Evolutionary conservation across 495 filamentous ascomycete genomes (phyloP).

Genomic region (Xanthoparmelia taractica): DNA sequence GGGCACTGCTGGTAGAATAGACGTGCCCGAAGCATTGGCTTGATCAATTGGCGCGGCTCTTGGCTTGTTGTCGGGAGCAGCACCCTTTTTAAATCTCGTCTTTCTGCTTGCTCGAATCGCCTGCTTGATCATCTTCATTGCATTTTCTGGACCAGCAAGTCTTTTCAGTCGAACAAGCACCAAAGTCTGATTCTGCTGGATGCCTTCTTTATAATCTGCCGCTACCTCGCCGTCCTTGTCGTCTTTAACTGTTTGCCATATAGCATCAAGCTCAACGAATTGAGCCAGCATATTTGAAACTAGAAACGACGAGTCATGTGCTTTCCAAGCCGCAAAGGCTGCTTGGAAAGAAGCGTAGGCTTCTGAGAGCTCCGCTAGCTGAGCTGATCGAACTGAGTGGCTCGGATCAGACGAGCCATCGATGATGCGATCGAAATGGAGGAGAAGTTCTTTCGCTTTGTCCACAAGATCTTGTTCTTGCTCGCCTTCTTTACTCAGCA

Average conservation of each 20-base stretch:
- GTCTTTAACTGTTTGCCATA: conserved; percentile 94
- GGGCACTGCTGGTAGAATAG: conserved; percentile 37
- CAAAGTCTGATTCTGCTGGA: conserved; percentile 85
- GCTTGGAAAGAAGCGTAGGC: conserved; percentile 78
- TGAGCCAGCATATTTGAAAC: conserved; percentile 93
- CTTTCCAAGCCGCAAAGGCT: conserved; percentile 92
- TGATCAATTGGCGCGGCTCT: conserved; percentile 40
- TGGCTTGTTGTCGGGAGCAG: conserved; percentile 62
- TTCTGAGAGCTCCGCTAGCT: conserved; percentile 55
- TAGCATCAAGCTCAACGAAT: conserved; percentile 90
- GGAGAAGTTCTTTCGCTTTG: conserved; percentile 79
- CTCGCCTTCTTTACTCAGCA: conserved; percentile 75
- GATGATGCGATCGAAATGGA: conserved; percentile 71
- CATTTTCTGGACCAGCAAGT: conserved; percentile 73
- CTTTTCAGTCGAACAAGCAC: conserved; percentile 83
- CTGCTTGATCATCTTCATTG: conserved; percentile 71
- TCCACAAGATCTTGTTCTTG: conserved; percentile 84
- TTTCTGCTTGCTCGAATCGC: conserved; percentile 75
- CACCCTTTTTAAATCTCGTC: conserved; percentile 59
- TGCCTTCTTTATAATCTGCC: conserved; percentile 84
- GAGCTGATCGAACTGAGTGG: conserved; percentile 51
- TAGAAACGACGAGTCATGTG: conserved; percentile 78
- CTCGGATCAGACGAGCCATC: conserved; percentile 44
- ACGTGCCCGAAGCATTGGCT: conserved; percentile 21
- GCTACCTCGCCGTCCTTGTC: conserved; percentile 77